phyloP scores from a whole-genome alignment of 495 filamentous ascomycete species.

The Achaetomiella virescens region DNA sequence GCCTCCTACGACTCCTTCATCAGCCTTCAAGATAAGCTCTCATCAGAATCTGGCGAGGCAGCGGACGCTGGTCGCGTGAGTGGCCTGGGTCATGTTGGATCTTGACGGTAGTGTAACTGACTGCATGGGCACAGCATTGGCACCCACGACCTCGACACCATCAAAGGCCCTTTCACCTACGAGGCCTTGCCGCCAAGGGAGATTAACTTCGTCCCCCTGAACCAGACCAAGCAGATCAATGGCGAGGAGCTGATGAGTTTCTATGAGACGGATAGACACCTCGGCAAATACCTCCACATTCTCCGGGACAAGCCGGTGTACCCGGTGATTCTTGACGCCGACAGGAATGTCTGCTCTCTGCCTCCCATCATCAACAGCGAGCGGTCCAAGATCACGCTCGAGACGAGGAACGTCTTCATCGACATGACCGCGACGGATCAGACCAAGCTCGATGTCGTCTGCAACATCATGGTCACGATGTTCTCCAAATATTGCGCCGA shows the following conservation, averaged over 20 bases:
- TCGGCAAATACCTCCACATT: slow-evolving; percentile 81
- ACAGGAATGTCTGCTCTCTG: slow-evolving; percentile 81
- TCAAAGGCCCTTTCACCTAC: slow-evolving; percentile 94
- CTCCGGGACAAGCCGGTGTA: slow-evolving; percentile 91
- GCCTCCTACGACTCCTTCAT: slow-evolving; percentile 96
- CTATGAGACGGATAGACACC: slow-evolving; percentile 86
- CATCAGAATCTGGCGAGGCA: slow-evolving; percentile 94
- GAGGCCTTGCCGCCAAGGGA: slow-evolving; percentile 88
- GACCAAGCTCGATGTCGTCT: slow-evolving; percentile 94
- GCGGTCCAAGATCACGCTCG: slow-evolving; percentile 86
- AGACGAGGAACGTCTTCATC: slow-evolving; percentile 90
- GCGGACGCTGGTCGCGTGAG: slow-evolving; percentile 73
- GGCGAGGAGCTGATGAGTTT: slow-evolving; percentile 87
- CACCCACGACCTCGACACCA: slow-evolving; percentile 91
- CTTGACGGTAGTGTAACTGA: background rate
- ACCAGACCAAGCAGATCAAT: slow-evolving; percentile 82
- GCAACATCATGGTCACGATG: slow-evolving; percentile 92
- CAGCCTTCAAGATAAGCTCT: slow-evolving; percentile 90
- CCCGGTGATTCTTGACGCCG: slow-evolving; percentile 91
- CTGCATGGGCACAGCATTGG: slow-evolving; percentile 54
- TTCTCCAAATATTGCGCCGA: slow-evolving; percentile 89
- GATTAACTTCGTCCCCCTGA: slow-evolving; percentile 85
- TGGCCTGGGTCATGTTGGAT: background rate
- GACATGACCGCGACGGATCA: slow-evolving; percentile 95
- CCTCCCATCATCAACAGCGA: slow-evolving; percentile 97